phyloP scores from a whole-genome alignment of 2,329 filamentous ascomycete species.

The Pseudogymnoascus sp. region DNA sequence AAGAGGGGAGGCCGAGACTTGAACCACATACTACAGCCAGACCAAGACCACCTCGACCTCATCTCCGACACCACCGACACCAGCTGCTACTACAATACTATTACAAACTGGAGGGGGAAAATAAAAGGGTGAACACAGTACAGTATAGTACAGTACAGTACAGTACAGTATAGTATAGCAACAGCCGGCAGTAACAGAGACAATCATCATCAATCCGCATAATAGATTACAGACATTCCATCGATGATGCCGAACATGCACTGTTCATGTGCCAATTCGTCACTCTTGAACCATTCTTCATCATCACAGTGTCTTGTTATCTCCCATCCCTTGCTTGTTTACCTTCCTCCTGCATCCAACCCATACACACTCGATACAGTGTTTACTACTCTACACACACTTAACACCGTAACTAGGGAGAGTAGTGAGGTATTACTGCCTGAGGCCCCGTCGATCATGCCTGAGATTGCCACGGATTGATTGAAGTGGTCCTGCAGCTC shows the following conservation, averaged over 20 bases:
- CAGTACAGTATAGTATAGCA: neutral
- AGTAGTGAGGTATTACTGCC: neutral
- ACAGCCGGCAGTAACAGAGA: neutral
- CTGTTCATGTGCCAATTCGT: slow-evolving; percentile 6
- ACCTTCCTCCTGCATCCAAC: slow-evolving; percentile 1
- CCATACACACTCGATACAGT: neutral
- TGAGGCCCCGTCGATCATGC: neutral
- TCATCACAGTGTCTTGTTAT: neutral
- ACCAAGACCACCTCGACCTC: slow-evolving; percentile 5
- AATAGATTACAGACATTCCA: neutral
- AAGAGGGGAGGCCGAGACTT: neutral
- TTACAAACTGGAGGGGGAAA: neutral
- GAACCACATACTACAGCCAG: neutral
- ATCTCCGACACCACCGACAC: neutral
- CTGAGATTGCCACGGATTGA: neutral
- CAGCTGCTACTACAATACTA: neutral
- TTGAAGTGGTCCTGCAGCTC: neutral
- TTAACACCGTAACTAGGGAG: neutral
- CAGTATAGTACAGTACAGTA: neutral
- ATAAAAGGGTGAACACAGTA: neutral
- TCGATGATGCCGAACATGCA: slow-evolving; percentile 1
- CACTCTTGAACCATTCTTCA: neutral
- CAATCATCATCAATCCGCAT: neutral
- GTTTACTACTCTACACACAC: neutral
- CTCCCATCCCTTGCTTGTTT: neutral